phyloP scores from a whole-genome alignment of 495 filamentous ascomycete genomes.

The Thermochaetoides thermophila region DNA sequence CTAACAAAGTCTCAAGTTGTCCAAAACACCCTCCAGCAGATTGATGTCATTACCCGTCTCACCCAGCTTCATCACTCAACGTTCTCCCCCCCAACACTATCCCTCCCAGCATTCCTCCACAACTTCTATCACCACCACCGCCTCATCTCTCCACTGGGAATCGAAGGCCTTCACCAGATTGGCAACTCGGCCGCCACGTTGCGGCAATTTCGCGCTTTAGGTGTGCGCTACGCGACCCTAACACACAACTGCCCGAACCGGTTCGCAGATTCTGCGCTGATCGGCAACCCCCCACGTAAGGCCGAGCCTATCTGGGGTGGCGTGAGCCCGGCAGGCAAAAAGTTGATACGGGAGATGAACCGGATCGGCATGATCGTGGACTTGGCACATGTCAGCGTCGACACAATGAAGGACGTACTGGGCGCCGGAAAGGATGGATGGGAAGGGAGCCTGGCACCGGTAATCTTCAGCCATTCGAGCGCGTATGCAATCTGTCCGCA shows the following conservation, averaged over 20 bases:
- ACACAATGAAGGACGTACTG: slow-evolving; percentile 54
- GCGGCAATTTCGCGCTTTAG: slow-evolving; percentile 56
- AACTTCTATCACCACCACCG: slow-evolving; percentile 42
- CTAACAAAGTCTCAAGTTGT: slow-evolving; percentile 24
- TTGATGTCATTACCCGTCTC: slow-evolving; percentile 66
- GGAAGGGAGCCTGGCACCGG: slow-evolving; percentile 44
- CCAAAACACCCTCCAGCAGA: slow-evolving; percentile 60
- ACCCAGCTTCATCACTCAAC: slow-evolving; percentile 48
- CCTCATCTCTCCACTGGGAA: slow-evolving; percentile 53
- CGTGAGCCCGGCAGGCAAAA: slow-evolving; percentile 51
- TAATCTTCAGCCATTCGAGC: slow-evolving; percentile 61
- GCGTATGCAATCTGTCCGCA: slow-evolving; percentile 53
- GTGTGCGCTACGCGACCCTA: slow-evolving; percentile 82
- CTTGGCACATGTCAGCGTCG: slow-evolving; percentile 48
- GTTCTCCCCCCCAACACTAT: slow-evolving; percentile 44
- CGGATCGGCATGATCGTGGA: slow-evolving; percentile 68
- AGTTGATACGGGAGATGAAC: slow-evolving; percentile 64
- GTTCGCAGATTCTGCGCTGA: slow-evolving; percentile 76
- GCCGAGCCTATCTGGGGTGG: slow-evolving; percentile 44
- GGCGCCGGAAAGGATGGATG: slow-evolving; percentile 27
- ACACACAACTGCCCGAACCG: slow-evolving; percentile 90
- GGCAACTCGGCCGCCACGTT: slow-evolving; percentile 71
- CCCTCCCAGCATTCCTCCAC: slow-evolving; percentile 40
- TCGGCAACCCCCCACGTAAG: neutral
- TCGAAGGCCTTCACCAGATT: slow-evolving; percentile 92